Evolutionary conservation across 495 filamentous ascomycete genomes (phyloP).

Genomic region (Annulohypoxylon nitens): DNA sequence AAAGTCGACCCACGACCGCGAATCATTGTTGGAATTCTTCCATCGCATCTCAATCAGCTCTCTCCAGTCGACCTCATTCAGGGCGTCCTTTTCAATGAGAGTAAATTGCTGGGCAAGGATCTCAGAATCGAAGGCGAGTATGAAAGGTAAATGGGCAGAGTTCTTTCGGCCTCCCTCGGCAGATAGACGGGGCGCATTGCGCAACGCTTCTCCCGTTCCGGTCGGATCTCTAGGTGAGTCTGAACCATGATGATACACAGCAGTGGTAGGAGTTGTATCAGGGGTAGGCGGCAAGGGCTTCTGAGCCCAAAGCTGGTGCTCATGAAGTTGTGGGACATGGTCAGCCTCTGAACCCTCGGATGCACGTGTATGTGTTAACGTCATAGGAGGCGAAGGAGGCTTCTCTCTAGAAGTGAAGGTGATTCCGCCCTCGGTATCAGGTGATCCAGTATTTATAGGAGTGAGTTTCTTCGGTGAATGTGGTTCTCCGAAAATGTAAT

Average conservation of each 20-base stretch:
- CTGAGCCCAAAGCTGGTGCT: conserved; percentile 58
- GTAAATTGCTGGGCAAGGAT: conserved; percentile 94
- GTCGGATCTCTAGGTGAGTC: conserved; percentile 54
- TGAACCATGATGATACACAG: conserved; percentile 46
- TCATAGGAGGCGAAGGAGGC: conserved; percentile 84
- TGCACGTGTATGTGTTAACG: conserved; percentile 74
- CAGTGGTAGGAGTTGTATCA: conserved; percentile 63
- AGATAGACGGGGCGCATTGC: conserved; percentile 53
- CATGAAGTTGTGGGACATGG: conserved; percentile 53
- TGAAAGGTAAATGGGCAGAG: conserved; percentile 84
- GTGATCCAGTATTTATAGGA: conserved; percentile 48
- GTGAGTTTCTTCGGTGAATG: conserved; percentile 47
- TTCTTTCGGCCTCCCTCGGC: conserved; percentile 48
- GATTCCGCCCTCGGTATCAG: conserved; percentile 44
- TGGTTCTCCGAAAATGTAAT: conserved; percentile 49
- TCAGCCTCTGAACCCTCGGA: conserved; percentile 60
- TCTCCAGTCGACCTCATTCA: conserved; percentile 97
- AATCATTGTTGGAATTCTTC: conserved; percentile 75
- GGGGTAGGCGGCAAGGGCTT: conserved; percentile 67
- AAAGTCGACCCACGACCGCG: conserved; percentile 92
- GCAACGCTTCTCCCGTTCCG: conserved; percentile 55
- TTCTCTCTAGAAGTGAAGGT: conserved; percentile 53
- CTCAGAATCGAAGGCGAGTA: conserved; percentile 91
- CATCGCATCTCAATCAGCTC: conserved; percentile 95
- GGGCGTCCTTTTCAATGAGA: conserved; percentile 93